Conservation (phyloP, 2,329 filamentous ascomycete species). For the Fusarium gaditjirri region DNA sequence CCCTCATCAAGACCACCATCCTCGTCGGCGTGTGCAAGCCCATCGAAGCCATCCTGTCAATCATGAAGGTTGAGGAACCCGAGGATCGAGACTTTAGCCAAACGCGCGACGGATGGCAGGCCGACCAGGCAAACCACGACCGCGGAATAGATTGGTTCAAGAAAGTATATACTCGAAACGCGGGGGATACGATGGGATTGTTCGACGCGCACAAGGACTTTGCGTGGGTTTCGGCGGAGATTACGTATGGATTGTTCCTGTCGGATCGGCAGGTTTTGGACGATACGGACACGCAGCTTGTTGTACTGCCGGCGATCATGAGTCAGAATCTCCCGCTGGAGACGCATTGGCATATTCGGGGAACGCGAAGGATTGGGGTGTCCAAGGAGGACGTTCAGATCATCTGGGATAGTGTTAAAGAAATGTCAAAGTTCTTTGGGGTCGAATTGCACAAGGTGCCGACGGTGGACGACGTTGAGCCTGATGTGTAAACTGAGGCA, state of each 20-base stretch:
- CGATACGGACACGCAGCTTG: slow-evolving; percentile 64
- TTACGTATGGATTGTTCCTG: slow-evolving; percentile 69
- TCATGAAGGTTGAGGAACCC: slow-evolving; percentile 58
- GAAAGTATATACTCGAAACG: slow-evolving; percentile 65
- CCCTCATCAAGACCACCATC: slow-evolving; percentile 66
- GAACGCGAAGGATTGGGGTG: slow-evolving; percentile 44
- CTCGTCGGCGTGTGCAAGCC: slow-evolving; percentile 72
- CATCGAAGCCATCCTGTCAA: slow-evolving; percentile 68
- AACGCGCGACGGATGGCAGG: slow-evolving; percentile 68
- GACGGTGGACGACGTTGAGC: slow-evolving; percentile 45
- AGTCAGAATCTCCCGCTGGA: slow-evolving; percentile 64
- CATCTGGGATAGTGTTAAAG: slow-evolving; percentile 41
- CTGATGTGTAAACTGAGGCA: slow-evolving; percentile 31
- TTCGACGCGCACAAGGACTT: slow-evolving; percentile 53
- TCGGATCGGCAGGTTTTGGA: slow-evolving; percentile 65
- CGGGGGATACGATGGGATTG: slow-evolving; percentile 46
- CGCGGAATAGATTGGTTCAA: slow-evolving; percentile 66
- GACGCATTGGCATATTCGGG: slow-evolving; percentile 63
- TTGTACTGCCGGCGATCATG: slow-evolving; percentile 66
- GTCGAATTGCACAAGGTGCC: slow-evolving; percentile 40
- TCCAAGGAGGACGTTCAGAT: slow-evolving; percentile 42
- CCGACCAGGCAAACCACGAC: slow-evolving; percentile 63
- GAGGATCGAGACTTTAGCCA: slow-evolving; percentile 68
- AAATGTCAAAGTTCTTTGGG: slow-evolving; percentile 43
- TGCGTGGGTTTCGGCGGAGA: slow-evolving; percentile 63